phyloP scores from a whole-genome alignment of 495 filamentous ascomycete genomes.

The Glonium stellatum region DNA sequence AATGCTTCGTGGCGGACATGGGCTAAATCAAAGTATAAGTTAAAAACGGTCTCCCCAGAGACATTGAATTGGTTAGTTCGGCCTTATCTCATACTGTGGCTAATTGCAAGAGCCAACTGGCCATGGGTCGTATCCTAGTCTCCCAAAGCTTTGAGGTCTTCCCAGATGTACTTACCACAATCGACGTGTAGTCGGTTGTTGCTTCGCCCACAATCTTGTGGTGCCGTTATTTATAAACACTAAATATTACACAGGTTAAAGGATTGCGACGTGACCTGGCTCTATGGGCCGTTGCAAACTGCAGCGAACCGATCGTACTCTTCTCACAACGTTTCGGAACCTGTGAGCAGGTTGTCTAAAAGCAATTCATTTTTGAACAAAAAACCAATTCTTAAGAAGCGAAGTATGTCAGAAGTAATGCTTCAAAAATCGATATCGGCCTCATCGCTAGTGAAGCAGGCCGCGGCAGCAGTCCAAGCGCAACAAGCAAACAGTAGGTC shows the following conservation, averaged over 20 bases:
- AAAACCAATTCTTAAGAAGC: constrained; percentile 95
- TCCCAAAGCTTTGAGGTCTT: background rate
- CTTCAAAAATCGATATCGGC: constrained; percentile 84
- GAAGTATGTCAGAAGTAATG: constrained; percentile 92
- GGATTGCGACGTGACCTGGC: constrained; percentile 95
- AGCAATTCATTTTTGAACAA: constrained; percentile 74
- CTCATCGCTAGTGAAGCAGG: constrained; percentile 87
- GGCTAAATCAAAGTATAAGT: constrained; percentile 78
- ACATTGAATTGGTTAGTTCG: constrained; percentile 75
- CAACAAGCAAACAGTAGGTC: constrained; percentile 58
- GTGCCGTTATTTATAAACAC: constrained; percentile 4
- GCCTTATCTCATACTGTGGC: background rate
- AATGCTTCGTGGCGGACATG: constrained; percentile 99
- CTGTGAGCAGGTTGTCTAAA: constrained; percentile 58
- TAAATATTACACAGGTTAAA: constrained; percentile 64
- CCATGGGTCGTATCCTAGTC: background rate
- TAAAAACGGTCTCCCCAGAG: constrained; percentile 82
- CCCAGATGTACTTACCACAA: background rate
- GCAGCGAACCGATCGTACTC: constrained; percentile 36
- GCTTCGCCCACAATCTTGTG: background rate
- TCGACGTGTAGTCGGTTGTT: background rate
- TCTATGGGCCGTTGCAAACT: constrained; percentile 88
- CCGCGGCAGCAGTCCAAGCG: constrained; percentile 83
- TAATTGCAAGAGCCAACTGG: background rate
- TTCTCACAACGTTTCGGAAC: constrained; percentile 47